phyloP scores from a whole-genome alignment of 2,329 filamentous ascomycete species.

The Hymenoscyphus repandus region DNA sequence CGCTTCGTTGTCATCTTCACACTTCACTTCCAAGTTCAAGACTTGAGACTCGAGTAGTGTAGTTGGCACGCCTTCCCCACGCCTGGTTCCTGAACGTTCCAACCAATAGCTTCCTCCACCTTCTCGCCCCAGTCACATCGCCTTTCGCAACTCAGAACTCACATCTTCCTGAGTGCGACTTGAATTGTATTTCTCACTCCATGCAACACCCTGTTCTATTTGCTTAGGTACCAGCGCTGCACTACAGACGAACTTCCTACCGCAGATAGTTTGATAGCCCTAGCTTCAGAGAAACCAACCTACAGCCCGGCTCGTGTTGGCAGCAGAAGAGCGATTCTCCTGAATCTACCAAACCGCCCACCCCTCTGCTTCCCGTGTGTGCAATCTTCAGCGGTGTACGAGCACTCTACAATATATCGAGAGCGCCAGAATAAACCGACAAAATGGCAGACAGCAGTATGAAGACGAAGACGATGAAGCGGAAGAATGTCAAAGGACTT shows the following conservation, averaged over 20 bases:
- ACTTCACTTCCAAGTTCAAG: too few relatives aligned
- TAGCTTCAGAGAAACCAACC: too few relatives aligned
- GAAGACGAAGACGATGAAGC: slow-evolving; percentile 83
- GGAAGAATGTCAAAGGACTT: slow-evolving; percentile 97
- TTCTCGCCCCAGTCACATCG: not conserved
- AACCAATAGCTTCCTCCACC: not conserved
- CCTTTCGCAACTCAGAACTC: not conserved
- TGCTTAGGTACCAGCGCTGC: too few relatives aligned
- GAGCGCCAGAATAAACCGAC: slow-evolving; percentile 1
- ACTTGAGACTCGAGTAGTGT: too few relatives aligned
- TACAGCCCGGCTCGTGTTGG: too few relatives aligned
- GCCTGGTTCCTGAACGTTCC: not conserved
- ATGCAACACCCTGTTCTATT: not conserved
- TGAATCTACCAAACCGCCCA: not conserved
- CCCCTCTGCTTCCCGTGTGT: slow-evolving; percentile 2
- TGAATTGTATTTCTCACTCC: not conserved
- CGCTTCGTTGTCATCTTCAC: too few relatives aligned
- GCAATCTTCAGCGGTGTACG: not conserved
- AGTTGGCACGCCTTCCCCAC: not conserved
- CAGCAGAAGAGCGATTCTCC: not conserved
- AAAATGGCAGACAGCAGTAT: slow-evolving; percentile 49
- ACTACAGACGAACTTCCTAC: too few relatives aligned
- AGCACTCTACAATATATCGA: not conserved
- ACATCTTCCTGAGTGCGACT: too few relatives aligned
- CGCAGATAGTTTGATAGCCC: too few relatives aligned